Conservation (phyloP, 2,329 filamentous ascomycete genomes). For the Fusarium sp. region DNA sequence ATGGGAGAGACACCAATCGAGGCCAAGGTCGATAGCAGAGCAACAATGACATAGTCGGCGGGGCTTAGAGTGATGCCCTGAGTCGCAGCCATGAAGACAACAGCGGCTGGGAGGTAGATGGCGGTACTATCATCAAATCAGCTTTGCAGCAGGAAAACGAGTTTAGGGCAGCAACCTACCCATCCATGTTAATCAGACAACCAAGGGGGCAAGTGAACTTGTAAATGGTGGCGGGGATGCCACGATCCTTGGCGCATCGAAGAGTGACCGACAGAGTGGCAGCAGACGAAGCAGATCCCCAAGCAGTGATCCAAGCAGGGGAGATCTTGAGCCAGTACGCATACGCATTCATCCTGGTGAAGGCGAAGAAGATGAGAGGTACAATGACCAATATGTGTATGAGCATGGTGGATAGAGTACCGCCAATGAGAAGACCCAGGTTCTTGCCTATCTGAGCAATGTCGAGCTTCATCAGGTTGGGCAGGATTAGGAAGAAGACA, state of each 20-base stretch:
- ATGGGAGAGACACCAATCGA: conserved; percentile 68
- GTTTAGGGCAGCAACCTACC: conserved; percentile 40
- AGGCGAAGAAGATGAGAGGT: conserved; percentile 58
- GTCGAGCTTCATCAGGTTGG: conserved; percentile 64
- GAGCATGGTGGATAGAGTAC: conserved; percentile 60
- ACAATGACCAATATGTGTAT: conserved; percentile 62
- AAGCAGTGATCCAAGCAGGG: conserved; percentile 67
- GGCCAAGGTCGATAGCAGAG: conserved; percentile 63
- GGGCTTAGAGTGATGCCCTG: conserved; percentile 60
- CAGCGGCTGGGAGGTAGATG: conserved; percentile 67
- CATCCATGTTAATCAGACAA: conserved; percentile 65
- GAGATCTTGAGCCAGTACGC: conserved; percentile 62
- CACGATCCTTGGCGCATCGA: conserved; percentile 55
- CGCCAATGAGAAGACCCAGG: conserved; percentile 64
- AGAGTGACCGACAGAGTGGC: conserved; percentile 66
- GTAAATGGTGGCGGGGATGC: conserved; percentile 58
- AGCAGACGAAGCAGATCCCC: conserved; percentile 66
- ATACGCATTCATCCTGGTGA: conserved; percentile 63
- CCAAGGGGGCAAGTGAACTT: conserved; percentile 64
- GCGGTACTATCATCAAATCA: conserved; percentile 56
- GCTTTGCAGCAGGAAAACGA: neutral
- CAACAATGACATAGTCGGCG: conserved; percentile 63
- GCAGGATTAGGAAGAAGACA: conserved; percentile 67
- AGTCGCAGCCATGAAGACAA: conserved; percentile 65
- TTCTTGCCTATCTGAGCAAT: conserved; percentile 63